Evolutionary conservation across 176 grass and related monocot species (phyloP), one percentile per base, ranked within the genome.

Genomic region (Dactylis glomerata): DNA sequence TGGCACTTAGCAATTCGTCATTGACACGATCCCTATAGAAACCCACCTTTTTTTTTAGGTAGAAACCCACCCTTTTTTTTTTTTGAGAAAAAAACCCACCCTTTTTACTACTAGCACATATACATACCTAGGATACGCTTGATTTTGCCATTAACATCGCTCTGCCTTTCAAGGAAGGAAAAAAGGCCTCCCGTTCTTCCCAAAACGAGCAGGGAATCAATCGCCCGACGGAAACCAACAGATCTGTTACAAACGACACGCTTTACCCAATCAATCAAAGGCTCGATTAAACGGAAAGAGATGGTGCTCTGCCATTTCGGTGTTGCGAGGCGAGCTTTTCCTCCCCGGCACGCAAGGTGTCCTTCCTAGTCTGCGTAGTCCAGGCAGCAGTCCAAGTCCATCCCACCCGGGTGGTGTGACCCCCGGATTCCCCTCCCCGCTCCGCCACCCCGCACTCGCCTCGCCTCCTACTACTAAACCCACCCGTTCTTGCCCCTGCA

Each of bases 331-430:
- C 11, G 12, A 3, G 76, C 37, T 79, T 79, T 87, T 66, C 86
- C 50, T 75, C 32, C 63, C n/a, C 28, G 80, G 50, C 86, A 87
- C 86, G 86, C 86, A 87, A 87, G 71, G 59, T 49, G 41, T 41
- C 31, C 67, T 2, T 3, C 2, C 10, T 3, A 59, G 56, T 28
- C 24, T 61, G 57, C 26, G 12, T 62, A 62, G 26, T 62, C 27
- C 57, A 63, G n/a, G n/a, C n/a, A n/a, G 30, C 59, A 63, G 59
- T 63, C 27, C 52, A 23, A 54, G 8, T 8, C 52, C 26, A 32
- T 63, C 28, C 38, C 70, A 63, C n/a, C 77, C 76, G 5, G 4
- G n/a, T 8, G 56, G 37, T 31, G 56, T 79, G 76, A 79, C 45
- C 37, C 72, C 56, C 37, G 57, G 5, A 7, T 79, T 75, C 71